These are phyloP conservation scores for Populus euphratica DNA, from an alignment of 345 rosid species.

Conservation along the genomic window DNA sequence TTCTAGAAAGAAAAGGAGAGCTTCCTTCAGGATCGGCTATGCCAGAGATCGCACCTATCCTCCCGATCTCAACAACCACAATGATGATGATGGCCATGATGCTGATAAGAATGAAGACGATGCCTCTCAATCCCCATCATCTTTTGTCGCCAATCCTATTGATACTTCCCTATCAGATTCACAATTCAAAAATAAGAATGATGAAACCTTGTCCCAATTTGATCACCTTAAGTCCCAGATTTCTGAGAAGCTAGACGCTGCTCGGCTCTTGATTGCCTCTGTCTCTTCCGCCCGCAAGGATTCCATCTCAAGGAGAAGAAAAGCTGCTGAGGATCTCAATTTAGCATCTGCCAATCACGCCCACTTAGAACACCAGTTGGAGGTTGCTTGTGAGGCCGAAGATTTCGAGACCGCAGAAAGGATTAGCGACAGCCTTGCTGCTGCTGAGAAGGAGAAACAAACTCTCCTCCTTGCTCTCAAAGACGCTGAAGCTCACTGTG, in stretches of 20 bases:
- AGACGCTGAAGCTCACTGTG: slow-evolving; percentile 60
- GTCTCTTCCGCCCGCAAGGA: slow-evolving; percentile 57
- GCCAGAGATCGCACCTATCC: slow-evolving; percentile 39
- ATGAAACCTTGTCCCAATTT: slow-evolving; percentile 7
- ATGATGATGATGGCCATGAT: neutral
- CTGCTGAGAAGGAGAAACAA: slow-evolving; percentile 47
- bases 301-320: slow-evolving; percentile 54
- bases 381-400: slow-evolving; percentile 79
- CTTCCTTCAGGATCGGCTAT: slow-evolving; percentile 69
- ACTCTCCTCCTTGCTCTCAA: slow-evolving; percentile 46
- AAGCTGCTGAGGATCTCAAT: slow-evolving; percentile 53
- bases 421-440: slow-evolving; percentile 66
- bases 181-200: neutral
- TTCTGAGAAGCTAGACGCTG: slow-evolving; percentile 46
- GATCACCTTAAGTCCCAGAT: slow-evolving; percentile 46
- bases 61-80: neutral
- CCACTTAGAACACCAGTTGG: slow-evolving; percentile 63
- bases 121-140: slow-evolving; percentile 2
- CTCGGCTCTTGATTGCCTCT: slow-evolving; percentile 50
- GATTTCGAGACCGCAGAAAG: slow-evolving; percentile 79
- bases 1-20: slow-evolving; percentile 79
- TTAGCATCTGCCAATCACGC: slow-evolving; percentile 46
- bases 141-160: neutral
- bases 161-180: neutral
- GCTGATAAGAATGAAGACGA: too few relatives aligned